A percentile compares a stretch with the other conserved stretches of the same genome.
These are phyloP conservation scores for Rubus parviflorus DNA, from an alignment of 306 rosid species.

Conservation along the genomic window DNA sequence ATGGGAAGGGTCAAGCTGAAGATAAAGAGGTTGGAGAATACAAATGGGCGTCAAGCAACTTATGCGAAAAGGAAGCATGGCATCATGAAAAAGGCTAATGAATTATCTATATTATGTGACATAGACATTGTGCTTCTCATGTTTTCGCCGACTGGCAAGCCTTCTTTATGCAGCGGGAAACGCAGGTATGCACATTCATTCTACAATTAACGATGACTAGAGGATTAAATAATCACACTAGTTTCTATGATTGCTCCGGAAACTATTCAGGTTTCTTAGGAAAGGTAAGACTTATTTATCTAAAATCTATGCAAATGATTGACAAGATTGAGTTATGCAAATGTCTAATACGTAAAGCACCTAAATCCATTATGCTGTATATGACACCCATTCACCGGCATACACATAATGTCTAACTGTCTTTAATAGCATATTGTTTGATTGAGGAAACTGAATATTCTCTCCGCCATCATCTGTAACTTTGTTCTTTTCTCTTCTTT, in stretches of 20 bases:
- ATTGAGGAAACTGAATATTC: not conserved
- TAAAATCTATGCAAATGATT: not conserved
- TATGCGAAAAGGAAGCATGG: constrained; percentile 82
- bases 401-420: not conserved
- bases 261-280: not conserved
- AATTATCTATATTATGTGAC: constrained; percentile 80
- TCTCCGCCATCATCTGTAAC: not conserved
- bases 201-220: not conserved
- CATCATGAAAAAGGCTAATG: constrained; percentile 83
- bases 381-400: not conserved
- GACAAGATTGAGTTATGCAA: not conserved
- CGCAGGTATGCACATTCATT: constrained; percentile 47
- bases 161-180: constrained; percentile 68
- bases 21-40: constrained; percentile 79
- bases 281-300: not conserved
- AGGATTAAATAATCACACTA: not conserved
- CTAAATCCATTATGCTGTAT: not conserved
- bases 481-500: constrained; percentile 13
- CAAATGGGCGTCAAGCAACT: constrained; percentile 78
- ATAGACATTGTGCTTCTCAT: constrained; percentile 90
- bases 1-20: constrained; percentile 95
- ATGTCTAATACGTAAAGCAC: not conserved
- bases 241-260: not conserved
- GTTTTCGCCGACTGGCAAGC: constrained; percentile 91
- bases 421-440: not conserved